These are phyloP conservation scores for Diaporthe longicolla DNA, from an alignment of 2,329 filamentous ascomycete genomes.

Conservation along the genomic window DNA sequence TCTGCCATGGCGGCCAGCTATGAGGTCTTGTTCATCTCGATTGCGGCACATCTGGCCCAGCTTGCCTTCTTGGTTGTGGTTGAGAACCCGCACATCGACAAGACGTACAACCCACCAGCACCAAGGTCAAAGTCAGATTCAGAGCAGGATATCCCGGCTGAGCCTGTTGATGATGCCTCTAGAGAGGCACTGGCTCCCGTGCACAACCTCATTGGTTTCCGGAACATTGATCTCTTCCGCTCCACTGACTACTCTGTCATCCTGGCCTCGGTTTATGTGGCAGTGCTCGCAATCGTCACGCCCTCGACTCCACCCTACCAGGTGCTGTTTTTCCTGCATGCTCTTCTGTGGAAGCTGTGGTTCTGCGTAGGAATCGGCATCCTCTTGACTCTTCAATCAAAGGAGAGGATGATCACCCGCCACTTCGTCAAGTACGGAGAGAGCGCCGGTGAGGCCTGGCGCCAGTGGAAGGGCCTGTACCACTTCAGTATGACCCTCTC, in stretches of 20 bases:
- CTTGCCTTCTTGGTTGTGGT: constrained; percentile 92
- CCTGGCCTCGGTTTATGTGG: constrained; percentile 82
- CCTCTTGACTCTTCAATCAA: constrained; percentile 88
- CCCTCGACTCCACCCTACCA: constrained; percentile 84
- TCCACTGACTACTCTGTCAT: constrained; percentile 87
- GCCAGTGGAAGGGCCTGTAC: constrained; percentile 97
- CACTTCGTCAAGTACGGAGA: constrained; percentile 99
- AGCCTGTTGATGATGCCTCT: constrained; percentile 46
- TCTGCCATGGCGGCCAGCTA: constrained; percentile 99
- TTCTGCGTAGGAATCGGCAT: constrained; percentile 90
- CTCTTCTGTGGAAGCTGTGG: constrained; percentile 89
- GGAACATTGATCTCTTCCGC: constrained; percentile 90
- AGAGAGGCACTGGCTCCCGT: constrained; percentile 72
- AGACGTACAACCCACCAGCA: constrained; percentile 93
- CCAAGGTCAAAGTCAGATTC: constrained; percentile 72
- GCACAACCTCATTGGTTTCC: constrained; percentile 86
- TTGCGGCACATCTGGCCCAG: constrained; percentile 93
- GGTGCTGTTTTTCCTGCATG: constrained; percentile 84
- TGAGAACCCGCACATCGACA: constrained; percentile 98
- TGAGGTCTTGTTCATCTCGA: constrained; percentile 96
- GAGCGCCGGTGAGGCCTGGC: constrained; percentile 91
- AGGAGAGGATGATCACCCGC: constrained; percentile 93
- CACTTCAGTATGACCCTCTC: constrained; percentile 93
- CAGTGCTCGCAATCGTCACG: constrained; percentile 79
- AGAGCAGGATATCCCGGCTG: constrained; percentile 43